phyloP scores from a whole-genome alignment of 179 eudicot species.

The Nepenthes alata region DNA sequence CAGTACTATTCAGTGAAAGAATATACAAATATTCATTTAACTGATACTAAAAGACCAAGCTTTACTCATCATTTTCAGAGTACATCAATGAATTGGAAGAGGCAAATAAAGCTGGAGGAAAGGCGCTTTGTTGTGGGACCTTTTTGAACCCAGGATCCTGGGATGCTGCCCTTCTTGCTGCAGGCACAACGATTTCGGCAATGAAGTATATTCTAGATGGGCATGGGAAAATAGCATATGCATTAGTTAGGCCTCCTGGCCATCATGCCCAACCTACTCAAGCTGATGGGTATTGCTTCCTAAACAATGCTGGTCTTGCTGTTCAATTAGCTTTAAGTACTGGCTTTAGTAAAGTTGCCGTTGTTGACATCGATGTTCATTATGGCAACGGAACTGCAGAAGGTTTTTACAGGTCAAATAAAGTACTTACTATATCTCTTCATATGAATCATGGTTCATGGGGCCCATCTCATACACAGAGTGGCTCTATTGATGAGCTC shows the following conservation, averaged over 20 bases:
- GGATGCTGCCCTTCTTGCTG: slow-evolving; percentile 79
- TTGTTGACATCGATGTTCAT: slow-evolving; percentile 90
- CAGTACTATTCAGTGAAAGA: no score
- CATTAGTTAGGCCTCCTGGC: slow-evolving; percentile 91
- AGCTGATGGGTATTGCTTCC: slow-evolving; percentile 93
- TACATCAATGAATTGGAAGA: slow-evolving; percentile 59
- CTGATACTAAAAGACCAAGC: no score
- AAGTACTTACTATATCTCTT: slow-evolving; percentile 78
- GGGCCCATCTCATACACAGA: slow-evolving; percentile 94
- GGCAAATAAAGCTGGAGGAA: slow-evolving; percentile 55
- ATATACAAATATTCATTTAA: no score
- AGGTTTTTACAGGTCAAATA: slow-evolving; percentile 60
- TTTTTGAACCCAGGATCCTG: slow-evolving; percentile 83
- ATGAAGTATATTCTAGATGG: slow-evolving; percentile 64
- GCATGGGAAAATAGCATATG: slow-evolving; percentile 44
- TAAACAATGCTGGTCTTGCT: slow-evolving; percentile 81
- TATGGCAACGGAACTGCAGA: slow-evolving; percentile 93
- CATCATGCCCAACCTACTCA: slow-evolving; percentile 92
- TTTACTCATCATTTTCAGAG: slow-evolving; percentile 19
- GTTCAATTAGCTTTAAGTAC: slow-evolving; percentile 44
- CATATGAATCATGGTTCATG: slow-evolving; percentile 98
- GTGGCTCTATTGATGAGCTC: slow-evolving; percentile 57
- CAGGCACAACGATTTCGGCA: slow-evolving; percentile 81
- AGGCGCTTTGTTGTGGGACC: slow-evolving; percentile 51
- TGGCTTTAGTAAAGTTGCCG: slow-evolving; percentile 52